A percentile compares a stretch with the other conserved stretches of the same genome.
These are phyloP conservation scores for Flaveria sonorensis DNA, from an alignment of 129 eudicot species.

Conservation along the genomic window DNA sequence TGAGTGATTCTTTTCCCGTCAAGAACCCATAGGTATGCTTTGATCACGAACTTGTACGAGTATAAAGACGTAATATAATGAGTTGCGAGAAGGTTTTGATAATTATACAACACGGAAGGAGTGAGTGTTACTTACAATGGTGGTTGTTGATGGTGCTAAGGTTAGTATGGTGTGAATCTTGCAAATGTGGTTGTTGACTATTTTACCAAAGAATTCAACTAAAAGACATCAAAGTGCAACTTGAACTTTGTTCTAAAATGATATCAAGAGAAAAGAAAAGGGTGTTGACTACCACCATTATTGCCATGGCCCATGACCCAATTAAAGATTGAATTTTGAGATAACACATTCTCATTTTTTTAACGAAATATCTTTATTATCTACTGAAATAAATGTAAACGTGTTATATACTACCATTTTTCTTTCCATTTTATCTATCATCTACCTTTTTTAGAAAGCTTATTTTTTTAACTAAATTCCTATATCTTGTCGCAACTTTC, in stretches of 20 bases:
- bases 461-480: too few species aligned
- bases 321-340: background rate
- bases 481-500: too few species aligned
- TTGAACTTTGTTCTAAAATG: constrained; percentile 20
- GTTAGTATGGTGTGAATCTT: constrained; percentile 3
- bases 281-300: constrained; percentile 30
- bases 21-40: background rate
- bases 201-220: constrained; percentile 12
- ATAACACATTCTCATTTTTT: background rate
- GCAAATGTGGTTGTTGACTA: constrained; percentile 28
- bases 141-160: constrained; percentile 22
- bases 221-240: constrained; percentile 18
- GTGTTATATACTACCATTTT: background rate
- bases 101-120: background rate
- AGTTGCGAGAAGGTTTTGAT: background rate
- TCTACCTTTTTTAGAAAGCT: too few species aligned
- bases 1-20: background rate
- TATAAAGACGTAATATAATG: background rate
- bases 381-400: background rate
- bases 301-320: constrained; percentile 9
- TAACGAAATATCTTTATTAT: background rate
- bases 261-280: background rate
- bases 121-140: constrained; percentile 22
- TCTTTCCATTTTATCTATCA: too few species aligned
- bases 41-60: background rate